Evolutionary conservation across 495 filamentous ascomycete species (phyloP), one percentile per base, ranked within the genome.

Genomic region (Penicillium silybi): DNA sequence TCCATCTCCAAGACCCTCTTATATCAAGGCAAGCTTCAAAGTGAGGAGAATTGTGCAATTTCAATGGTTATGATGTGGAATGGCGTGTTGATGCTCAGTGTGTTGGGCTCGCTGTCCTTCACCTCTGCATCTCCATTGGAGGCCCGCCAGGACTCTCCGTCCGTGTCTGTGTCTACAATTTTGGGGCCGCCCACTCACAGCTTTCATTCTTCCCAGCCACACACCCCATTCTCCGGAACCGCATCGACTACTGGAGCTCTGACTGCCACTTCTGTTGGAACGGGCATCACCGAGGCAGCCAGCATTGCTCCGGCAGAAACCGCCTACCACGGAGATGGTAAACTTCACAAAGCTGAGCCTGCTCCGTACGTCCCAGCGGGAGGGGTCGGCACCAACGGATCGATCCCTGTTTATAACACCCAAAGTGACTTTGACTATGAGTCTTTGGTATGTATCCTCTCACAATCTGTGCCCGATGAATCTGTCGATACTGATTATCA

Each of bases 331-430:
- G 78, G 80, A 22, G 78, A 88, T 45, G 90, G 91, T n/a, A 58
- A 77, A 18, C 81, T 91, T 11, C 76, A 83, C 20, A 62, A 82
- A 18, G 72, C 80, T 3, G 62, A 86, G 65, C 86, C 89, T 2
- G 84, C 81, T 25, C 88, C 88, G 0, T 95, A 85, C 70, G 80
- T 77, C 0, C 89, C 90, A 0, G 78, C 74, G 5, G 90, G 90
- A 50, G 91, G 91, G 0, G 64, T 89, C 0, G 88, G 86, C 4
- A 92, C 88, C n/a, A 92, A 92, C 53, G 87, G 86, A 35, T 79
- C 78, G 2, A 64, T 67, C 25, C 91, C 90, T 2, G 81, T 89
- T 1, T 95, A 95, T 66, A 79, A 80, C 15, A 75, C 83, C 0
- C 66, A 84, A 40, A 84, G 82, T 47, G 88, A 90, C 54, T 90